Conservation (phyloP, 1,284 basidiomycete genomes). For the Austroboletus novae-zelandiae region DNA sequence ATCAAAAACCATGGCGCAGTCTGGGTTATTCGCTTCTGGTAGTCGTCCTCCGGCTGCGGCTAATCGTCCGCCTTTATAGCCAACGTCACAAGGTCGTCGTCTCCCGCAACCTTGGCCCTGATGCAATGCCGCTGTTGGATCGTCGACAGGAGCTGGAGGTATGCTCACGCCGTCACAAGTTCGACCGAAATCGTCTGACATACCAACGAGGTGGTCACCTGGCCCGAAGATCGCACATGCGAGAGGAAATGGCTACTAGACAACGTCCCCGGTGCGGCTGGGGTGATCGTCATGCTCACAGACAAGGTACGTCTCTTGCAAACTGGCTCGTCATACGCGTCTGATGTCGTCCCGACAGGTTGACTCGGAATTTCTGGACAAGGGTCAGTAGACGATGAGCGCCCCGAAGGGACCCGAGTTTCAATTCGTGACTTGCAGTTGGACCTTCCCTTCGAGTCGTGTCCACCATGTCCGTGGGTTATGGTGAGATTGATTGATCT, state of each 20-base stretch:
- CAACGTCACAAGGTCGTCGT: slow-evolving; percentile 59
- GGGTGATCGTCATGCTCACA: slow-evolving; percentile 65
- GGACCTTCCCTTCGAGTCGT: slow-evolving; percentile 73
- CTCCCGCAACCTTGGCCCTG: slow-evolving; percentile 64
- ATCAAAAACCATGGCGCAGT: slow-evolving; percentile 12
- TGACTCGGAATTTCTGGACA: slow-evolving; percentile 69
- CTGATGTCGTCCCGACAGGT: slow-evolving; percentile 43
- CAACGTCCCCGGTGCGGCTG: slow-evolving; percentile 64
- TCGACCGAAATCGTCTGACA: not conserved
- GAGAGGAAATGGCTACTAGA: slow-evolving; percentile 78
- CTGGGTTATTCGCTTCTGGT: slow-evolving; percentile 26
- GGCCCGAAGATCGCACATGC: slow-evolving; percentile 66
- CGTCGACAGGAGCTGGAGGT: slow-evolving; percentile 57
- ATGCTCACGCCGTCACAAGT: slow-evolving; percentile 8
- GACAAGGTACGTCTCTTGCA: slow-evolving; percentile 55
- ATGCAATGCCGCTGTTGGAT: slow-evolving; percentile 65
- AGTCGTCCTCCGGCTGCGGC: slow-evolving; percentile 21
- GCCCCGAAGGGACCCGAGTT: not conserved
- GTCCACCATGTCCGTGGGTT: slow-evolving; percentile 90
- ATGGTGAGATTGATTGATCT: slow-evolving; percentile 49
- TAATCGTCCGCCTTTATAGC: slow-evolving; percentile 14
- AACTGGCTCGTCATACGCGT: not conserved
- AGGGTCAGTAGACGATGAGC: slow-evolving; percentile 41
- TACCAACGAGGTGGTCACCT: slow-evolving; percentile 56
- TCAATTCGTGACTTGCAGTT: slow-evolving; percentile 40